These are phyloP conservation scores for Penicillium sp. DNA, from an alignment of 2,329 filamentous ascomycete genomes.

Conservation along the genomic window DNA sequence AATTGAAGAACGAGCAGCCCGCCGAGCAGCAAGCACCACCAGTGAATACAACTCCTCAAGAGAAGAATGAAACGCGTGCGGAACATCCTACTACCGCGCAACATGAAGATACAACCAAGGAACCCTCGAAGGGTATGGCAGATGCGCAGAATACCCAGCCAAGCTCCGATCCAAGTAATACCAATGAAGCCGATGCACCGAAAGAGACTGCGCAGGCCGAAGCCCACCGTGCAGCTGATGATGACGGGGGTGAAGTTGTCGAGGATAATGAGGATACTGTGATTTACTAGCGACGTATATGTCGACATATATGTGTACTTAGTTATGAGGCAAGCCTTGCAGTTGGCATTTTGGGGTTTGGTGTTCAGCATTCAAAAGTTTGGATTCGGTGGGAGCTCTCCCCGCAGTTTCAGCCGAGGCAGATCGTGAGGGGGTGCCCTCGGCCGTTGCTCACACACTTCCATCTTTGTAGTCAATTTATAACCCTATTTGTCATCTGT, in stretches of 20 bases:
- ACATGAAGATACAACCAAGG: background rate
- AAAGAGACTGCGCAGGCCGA: conserved; percentile 31
- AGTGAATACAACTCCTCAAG: background rate
- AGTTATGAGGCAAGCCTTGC: no score
- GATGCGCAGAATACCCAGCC: background rate
- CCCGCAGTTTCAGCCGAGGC: conserved; percentile 22
- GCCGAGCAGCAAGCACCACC: conserved; percentile 31
- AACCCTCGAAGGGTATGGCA: background rate
- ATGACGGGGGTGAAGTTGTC: conserved; percentile 69
- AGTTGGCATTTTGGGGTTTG: background rate
- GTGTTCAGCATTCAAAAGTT: background rate
- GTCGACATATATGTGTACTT: background rate
- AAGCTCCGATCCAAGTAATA: conserved; percentile 4
- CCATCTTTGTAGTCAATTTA: background rate
- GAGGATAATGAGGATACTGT: conserved; percentile 89
- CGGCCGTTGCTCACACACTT: background rate
- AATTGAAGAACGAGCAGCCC: conserved; percentile 21
- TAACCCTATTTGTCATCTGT: background rate
- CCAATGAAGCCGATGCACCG: conserved; percentile 26
- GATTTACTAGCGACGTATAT: conserved; percentile 74
- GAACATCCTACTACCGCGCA: background rate
- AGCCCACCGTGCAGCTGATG: conserved; percentile 43
- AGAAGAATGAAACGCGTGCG: background rate
- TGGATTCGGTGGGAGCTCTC: background rate
- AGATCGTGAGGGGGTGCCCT: conserved; percentile 10